phyloP scores from a whole-genome alignment of 2,329 filamentous ascomycete species.

The Fusarium illudens region DNA sequence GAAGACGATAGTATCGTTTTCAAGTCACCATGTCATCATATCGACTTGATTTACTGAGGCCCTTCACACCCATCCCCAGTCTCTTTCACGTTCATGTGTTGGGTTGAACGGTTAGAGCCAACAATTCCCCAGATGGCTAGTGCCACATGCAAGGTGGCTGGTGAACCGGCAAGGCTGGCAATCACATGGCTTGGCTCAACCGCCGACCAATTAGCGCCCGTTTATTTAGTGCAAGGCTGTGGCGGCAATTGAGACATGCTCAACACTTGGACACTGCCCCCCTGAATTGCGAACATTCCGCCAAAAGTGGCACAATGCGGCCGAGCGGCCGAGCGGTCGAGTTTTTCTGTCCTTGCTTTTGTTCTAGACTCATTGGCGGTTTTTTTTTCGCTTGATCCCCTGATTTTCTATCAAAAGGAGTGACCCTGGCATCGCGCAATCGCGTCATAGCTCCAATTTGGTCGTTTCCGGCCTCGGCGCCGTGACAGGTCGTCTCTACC shows the following conservation, averaged over 20 bases:
- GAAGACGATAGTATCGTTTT: too few species aligned
- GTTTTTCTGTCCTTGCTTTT: background rate
- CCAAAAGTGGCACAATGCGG: slow-evolving; percentile 27
- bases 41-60: background rate
- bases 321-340: background rate
- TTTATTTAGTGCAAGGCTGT: slow-evolving; percentile 8
- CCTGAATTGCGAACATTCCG: slow-evolving; percentile 18
- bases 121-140: slow-evolving; percentile 22
- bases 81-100: background rate
- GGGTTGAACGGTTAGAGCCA: slow-evolving; percentile 3
- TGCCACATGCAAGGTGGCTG: slow-evolving; percentile 1
- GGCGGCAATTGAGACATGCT: slow-evolving; percentile 1
- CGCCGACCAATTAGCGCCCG: background rate
- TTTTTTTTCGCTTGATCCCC: background rate
- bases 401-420: slow-evolving; percentile 1
- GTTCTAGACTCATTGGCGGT: background rate
- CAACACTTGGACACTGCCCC: background rate
- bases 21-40: background rate
- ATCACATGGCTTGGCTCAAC: background rate
- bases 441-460: slow-evolving; percentile 29
- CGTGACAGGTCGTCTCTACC: slow-evolving; percentile 5
- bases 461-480: slow-evolving; percentile 29
- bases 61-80: background rate
- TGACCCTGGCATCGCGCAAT: slow-evolving; percentile 27
- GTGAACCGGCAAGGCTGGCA: slow-evolving; percentile 16